Conservation (phyloP, 73 alveolate species). For the Effrenium voratum region DNA sequence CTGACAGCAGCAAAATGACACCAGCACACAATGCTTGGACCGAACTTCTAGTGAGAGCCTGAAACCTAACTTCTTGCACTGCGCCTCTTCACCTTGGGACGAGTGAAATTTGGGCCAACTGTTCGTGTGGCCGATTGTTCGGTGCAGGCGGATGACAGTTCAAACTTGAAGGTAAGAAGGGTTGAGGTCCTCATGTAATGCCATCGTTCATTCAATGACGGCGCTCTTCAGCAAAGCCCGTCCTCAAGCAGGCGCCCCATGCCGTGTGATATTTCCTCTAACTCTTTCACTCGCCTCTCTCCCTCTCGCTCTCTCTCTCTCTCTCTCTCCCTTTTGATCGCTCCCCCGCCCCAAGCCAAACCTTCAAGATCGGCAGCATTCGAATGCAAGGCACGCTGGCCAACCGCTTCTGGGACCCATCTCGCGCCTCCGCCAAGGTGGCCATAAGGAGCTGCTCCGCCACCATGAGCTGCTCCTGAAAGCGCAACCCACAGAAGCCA, state of each 20-base stretch:
- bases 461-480: slow-evolving; percentile 91
- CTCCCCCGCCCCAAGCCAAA: neutral
- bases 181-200: neutral
- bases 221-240: no score
- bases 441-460: slow-evolving; percentile 92
- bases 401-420: neutral
- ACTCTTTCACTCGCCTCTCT: neutral
- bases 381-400: neutral
- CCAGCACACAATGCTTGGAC: neutral
- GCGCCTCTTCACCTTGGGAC: neutral
- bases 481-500: no score
- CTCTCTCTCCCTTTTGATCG: neutral
- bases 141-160: neutral
- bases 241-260: neutral
- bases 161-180: neutral
- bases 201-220: no score
- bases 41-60: neutral
- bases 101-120: neutral
- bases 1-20: neutral
- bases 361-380: neutral
- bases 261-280: neutral
- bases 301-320: neutral
- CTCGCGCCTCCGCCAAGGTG: slow-evolving; percentile 63
- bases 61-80: neutral
- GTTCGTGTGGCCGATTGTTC: neutral